Conservation (phyloP, 208 protist species). For the Jaenimonas drosophilae region DNA sequence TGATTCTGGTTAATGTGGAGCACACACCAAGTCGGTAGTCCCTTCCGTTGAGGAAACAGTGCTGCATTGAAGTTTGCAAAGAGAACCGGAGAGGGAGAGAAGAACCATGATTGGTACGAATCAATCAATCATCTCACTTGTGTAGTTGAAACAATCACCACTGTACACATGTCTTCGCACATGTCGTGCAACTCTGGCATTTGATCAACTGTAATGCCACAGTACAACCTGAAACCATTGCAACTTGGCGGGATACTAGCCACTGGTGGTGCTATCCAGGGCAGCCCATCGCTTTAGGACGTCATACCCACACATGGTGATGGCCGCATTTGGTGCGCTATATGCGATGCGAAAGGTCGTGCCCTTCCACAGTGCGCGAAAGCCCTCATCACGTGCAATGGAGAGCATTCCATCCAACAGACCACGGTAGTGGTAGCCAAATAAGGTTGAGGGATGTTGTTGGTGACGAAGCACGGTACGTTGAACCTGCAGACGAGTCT, state of each 20-base stretch:
- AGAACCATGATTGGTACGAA: background rate
- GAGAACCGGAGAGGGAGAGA: no score
- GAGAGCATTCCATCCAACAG: constrained; percentile 36
- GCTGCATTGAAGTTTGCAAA: no score
- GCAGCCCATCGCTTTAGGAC: constrained; percentile 29
- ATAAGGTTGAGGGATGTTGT: no score
- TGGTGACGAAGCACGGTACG: constrained; percentile 34
- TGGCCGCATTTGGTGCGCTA: constrained; percentile 65
- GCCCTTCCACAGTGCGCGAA: constrained; percentile 51
- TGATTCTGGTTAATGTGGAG: no score
- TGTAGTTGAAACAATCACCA: background rate
- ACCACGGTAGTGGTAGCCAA: constrained; percentile 48
- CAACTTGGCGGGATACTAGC: no score
- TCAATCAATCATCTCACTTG: background rate
- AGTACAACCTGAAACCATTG: no score
- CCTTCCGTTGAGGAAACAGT: no score
- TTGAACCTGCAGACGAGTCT: constrained; percentile 87
- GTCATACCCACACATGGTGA: constrained; percentile 77
- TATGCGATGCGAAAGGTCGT: constrained; percentile 43
- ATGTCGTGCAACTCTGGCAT: no score
- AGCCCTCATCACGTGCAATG: constrained; percentile 40
- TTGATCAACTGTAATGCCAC: no score
- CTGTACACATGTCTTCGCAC: background rate
- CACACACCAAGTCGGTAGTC: no score
- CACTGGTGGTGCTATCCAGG: no score